These are phyloP conservation scores for Eragrostis nindensis DNA, from an alignment of 176 grass and related monocot species.

Conservation along the genomic window DNA sequence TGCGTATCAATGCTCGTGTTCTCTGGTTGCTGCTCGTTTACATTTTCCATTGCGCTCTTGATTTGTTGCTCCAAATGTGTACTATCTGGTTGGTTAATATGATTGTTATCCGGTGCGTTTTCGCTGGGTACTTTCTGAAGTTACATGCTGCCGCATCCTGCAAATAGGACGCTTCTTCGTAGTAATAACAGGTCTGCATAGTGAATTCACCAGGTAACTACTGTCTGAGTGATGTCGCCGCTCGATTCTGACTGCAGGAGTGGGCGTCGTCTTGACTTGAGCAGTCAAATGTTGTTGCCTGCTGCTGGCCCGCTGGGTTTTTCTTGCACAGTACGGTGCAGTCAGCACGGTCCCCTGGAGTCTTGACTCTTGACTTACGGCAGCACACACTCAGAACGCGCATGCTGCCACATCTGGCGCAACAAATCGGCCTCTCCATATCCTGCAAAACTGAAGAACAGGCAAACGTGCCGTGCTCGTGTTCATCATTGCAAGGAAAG, in stretches of 20 bases:
- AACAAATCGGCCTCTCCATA: background rate
- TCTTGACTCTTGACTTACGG: background rate
- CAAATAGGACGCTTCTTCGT: no score
- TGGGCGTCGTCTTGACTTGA: no score
- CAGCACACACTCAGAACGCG: background rate
- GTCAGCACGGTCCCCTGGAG: background rate
- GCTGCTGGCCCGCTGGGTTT: background rate
- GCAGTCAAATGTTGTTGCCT: background rate
- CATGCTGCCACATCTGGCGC: background rate
- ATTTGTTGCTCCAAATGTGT: background rate
- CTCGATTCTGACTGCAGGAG: background rate
- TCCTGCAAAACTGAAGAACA: background rate
- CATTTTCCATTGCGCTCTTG: background rate
- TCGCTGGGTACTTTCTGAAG: background rate
- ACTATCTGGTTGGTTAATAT: background rate
- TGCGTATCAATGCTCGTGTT: background rate
- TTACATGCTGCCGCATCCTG: no score
- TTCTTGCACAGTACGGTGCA: no score
- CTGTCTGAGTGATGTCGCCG: background rate
- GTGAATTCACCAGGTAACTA: background rate
- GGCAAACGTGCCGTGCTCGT: no score
- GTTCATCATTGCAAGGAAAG: background rate
- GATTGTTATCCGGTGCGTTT: no score
- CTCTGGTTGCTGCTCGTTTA: background rate
- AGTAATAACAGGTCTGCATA: background rate